Conservation (phyloP, 2,329 filamentous ascomycete species). For the Fonsecaea nubica region DNA sequence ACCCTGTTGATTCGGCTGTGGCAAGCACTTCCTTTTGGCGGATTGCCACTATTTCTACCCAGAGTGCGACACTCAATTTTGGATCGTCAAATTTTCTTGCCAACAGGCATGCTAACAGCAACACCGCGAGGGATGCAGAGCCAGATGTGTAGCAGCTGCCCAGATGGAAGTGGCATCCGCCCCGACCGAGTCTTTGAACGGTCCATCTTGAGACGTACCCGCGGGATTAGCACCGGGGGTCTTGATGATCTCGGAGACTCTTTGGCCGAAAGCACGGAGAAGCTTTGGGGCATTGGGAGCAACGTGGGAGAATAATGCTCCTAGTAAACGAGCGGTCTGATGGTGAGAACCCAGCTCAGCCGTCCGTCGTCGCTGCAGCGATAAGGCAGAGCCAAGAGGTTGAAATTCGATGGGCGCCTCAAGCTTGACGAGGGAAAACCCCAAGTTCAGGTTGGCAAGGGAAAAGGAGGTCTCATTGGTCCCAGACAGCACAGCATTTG, state of each 20-base stretch:
- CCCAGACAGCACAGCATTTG: not conserved
- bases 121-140: conserved; percentile 40
- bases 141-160: conserved; percentile 45
- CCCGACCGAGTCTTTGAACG: conserved; percentile 42
- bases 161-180: conserved; percentile 47
- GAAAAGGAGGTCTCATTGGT: conserved; percentile 25
- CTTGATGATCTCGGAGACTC: conserved; percentile 45
- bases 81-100: conserved; percentile 39
- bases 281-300: conserved; percentile 46
- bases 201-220: conserved; percentile 11
- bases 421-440: conserved; percentile 52
- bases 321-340: conserved; percentile 49
- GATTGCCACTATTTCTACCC: conserved; percentile 37
- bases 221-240: conserved; percentile 18
- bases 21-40: conserved; percentile 3
- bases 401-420: conserved; percentile 51
- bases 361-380: conserved; percentile 40
- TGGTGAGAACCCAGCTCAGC: conserved; percentile 51
- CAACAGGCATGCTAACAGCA: conserved; percentile 46
- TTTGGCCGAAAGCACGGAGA: conserved; percentile 46
- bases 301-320: conserved; percentile 48
- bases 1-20: not conserved
- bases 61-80: conserved; percentile 42
- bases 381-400: conserved; percentile 44
- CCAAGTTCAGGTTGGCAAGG: conserved; percentile 49